Evolutionary conservation across 2,329 filamentous ascomycete species (phyloP).

Genomic region (Thielaviopsis ethacetica): DNA sequence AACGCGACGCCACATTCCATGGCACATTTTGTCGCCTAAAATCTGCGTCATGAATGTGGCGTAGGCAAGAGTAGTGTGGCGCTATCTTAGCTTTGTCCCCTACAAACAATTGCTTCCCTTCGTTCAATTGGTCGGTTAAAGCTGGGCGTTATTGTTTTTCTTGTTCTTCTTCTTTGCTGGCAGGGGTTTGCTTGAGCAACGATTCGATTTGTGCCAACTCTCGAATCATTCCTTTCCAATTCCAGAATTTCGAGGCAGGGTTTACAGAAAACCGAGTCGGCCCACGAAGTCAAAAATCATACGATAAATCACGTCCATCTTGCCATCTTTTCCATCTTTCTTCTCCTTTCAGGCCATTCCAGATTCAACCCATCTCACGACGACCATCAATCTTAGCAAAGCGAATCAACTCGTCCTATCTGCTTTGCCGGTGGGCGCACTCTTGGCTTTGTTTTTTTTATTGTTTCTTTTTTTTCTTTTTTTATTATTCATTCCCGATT

Average conservation of each 20-base stretch:
- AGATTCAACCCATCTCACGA: slow-evolving; percentile 8
- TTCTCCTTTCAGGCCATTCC: slow-evolving; percentile 16
- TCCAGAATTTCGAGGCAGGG: not conserved
- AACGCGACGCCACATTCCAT: not conserved
- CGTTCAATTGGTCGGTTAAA: not conserved
- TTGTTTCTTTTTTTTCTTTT: not conserved
- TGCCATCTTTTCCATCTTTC: slow-evolving; percentile 12
- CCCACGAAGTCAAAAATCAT: slow-evolving; percentile 7
- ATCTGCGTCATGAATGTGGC: not conserved
- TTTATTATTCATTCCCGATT: not conserved
- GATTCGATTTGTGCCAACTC: not conserved
- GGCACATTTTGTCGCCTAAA: not conserved
- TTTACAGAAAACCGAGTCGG: slow-evolving; percentile 2
- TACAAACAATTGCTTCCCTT: not conserved
- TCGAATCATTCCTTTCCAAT: not conserved
- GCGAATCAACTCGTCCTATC: not conserved
- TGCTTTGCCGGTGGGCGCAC: not conserved
- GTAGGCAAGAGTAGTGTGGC: not conserved
- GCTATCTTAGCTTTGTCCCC: not conserved
- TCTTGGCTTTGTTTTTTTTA: not conserved
- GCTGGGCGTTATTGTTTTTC: not conserved
- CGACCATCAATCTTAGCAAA: not conserved
- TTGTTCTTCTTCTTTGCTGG: not conserved
- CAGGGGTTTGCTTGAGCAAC: not conserved
- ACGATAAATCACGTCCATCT: slow-evolving; percentile 9